These are phyloP conservation scores for Skeletonema potamos DNA, from an alignment of 108 stramenopile genomes.

Conservation along the genomic window DNA sequence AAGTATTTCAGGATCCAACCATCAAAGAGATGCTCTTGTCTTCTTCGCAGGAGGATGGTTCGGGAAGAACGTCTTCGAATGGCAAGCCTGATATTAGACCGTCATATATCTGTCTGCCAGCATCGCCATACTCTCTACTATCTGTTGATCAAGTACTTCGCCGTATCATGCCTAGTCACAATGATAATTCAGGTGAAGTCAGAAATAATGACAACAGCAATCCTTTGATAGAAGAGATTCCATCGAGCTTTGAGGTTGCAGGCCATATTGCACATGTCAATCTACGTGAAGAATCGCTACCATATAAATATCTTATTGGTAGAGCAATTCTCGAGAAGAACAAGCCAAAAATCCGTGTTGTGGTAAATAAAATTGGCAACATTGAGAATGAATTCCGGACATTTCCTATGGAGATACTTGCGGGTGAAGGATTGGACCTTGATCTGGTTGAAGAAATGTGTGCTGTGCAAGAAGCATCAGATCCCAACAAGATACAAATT, in stretches of 20 bases:
- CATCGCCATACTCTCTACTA: constrained; percentile 21
- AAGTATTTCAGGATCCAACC: constrained; percentile 31
- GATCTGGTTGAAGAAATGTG: constrained; percentile 22
- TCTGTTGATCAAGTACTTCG: constrained; percentile 80
- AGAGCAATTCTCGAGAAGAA: constrained; percentile 95
- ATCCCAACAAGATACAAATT: constrained; percentile 35
- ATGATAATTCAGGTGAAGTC: not conserved
- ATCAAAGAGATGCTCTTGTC: constrained; percentile 15
- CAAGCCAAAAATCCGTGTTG: constrained; percentile 73
- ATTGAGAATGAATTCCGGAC: constrained; percentile 94
- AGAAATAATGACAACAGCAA: constrained; percentile 1
- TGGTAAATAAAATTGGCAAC: constrained; percentile 94
- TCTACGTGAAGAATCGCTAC: constrained; percentile 82
- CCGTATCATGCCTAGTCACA: constrained; percentile 53
- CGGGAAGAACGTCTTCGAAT: constrained; percentile 4
- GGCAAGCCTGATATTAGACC: constrained; percentile 13
- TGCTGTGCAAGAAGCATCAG: constrained; percentile 1
- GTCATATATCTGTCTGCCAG: constrained; percentile 23
- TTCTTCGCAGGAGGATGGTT: not conserved
- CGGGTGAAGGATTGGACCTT: constrained; percentile 51
- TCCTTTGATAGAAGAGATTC: constrained; percentile 55
- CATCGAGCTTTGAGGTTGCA: constrained; percentile 91
- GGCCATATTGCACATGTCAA: constrained; percentile 97
- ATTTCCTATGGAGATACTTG: constrained; percentile 96
- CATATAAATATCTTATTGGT: constrained; percentile 91